A percentile compares a stretch with the other conserved stretches of the same genome.
Conservation (phyloP, 2,329 filamentous ascomycete species). For the Plectosphaerella cucumerina region DNA sequence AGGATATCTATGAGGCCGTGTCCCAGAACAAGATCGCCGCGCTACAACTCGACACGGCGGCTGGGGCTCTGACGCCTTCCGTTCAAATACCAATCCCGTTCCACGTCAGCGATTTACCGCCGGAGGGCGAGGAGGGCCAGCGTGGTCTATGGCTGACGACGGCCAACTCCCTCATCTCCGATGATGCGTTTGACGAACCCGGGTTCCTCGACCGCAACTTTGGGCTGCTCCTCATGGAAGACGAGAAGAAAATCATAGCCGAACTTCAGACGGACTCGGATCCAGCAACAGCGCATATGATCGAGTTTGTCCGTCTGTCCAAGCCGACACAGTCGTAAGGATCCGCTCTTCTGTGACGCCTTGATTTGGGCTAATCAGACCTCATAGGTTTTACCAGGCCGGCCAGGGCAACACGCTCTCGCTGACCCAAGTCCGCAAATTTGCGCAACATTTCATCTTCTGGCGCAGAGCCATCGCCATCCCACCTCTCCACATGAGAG, state of each 20-base stretch:
- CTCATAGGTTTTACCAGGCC: constrained; percentile 58
- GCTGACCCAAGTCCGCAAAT: constrained; percentile 75
- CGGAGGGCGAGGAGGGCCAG: constrained; percentile 62
- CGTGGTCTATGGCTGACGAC: constrained; percentile 84
- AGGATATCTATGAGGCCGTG: constrained; percentile 76
- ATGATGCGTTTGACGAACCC: constrained; percentile 64
- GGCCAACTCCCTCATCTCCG: constrained; percentile 68
- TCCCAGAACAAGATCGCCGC: constrained; percentile 84
- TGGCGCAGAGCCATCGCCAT: constrained; percentile 93
- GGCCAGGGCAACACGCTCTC: constrained; percentile 68
- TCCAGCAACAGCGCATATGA: constrained; percentile 70
- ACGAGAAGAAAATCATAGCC: constrained; percentile 68
- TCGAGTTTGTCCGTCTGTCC: constrained; percentile 75
- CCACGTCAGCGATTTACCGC: constrained; percentile 70
- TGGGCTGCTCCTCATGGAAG: constrained; percentile 77
- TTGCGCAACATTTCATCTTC: constrained; percentile 90
- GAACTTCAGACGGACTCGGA: constrained; percentile 75
- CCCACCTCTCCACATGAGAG: constrained; percentile 81
- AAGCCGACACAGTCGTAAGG: constrained; percentile 61
- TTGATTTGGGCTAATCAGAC: background rate
- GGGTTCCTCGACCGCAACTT: constrained; percentile 79
- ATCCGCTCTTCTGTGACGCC: background rate
- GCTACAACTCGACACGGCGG: constrained; percentile 64
- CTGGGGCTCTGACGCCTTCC: constrained; percentile 55
- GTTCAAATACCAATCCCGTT: constrained; percentile 62